These are phyloP conservation scores for Cairneyella variabilis DNA, from an alignment of 495 filamentous ascomycete species.

Conservation along the genomic window DNA sequence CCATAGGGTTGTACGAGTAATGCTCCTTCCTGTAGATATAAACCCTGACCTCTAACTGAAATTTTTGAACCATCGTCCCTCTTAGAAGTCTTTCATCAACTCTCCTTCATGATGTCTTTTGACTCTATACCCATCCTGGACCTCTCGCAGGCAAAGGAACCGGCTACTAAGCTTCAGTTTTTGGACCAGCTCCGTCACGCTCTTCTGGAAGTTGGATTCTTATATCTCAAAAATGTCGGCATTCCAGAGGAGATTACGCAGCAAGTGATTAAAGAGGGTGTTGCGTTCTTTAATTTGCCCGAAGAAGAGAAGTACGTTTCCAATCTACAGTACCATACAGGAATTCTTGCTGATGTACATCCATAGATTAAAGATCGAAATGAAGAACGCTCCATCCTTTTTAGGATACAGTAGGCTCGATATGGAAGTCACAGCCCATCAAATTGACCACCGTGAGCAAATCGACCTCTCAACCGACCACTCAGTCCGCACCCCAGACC, in stretches of 20 bases:
- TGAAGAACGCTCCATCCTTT: constrained; percentile 74
- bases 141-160: constrained; percentile 57
- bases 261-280: constrained; percentile 64
- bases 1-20: too few relatives aligned
- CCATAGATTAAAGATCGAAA: constrained; percentile 70
- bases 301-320: constrained; percentile 64
- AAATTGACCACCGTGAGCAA: constrained; percentile 75
- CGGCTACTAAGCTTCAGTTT: constrained; percentile 71
- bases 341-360: too few relatives aligned
- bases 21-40: too few relatives aligned
- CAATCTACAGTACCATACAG: constrained; percentile 1
- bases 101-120: constrained; percentile 53
- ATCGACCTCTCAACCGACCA: constrained; percentile 84
- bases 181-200: constrained; percentile 70
- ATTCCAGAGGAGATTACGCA: constrained; percentile 63
- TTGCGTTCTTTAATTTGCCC: constrained; percentile 78
- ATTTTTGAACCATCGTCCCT: too few relatives aligned
- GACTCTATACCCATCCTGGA: constrained; percentile 77
- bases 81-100: too few relatives aligned
- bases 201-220: constrained; percentile 85
- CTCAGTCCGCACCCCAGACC: constrained; percentile 53
- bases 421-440: constrained; percentile 57
- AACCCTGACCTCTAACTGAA: too few relatives aligned
- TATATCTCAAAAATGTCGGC: constrained; percentile 85
- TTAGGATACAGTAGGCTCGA: constrained; percentile 59